phyloP scores from a whole-genome alignment of 1,284 basidiomycete genomes.

The Coniferiporia sulphurascens region DNA sequence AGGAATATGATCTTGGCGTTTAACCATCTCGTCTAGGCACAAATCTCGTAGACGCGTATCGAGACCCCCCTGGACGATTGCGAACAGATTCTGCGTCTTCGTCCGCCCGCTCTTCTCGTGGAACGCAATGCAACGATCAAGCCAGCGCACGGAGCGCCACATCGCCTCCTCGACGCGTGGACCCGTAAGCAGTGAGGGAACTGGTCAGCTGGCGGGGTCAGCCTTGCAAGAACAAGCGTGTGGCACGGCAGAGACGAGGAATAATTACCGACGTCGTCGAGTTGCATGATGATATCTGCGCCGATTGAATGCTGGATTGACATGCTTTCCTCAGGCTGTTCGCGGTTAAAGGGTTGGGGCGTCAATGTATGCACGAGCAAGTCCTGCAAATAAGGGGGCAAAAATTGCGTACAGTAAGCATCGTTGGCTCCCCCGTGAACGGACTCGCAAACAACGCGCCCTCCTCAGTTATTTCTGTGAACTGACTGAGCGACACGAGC shows the following conservation, averaged over 20 bases:
- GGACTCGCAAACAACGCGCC: slow-evolving; percentile 80
- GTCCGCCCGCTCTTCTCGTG: slow-evolving; percentile 63
- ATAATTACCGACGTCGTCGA: slow-evolving; percentile 75
- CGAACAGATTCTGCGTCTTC: slow-evolving; percentile 73
- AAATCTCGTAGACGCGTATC: slow-evolving; percentile 61
- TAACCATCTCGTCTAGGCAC: slow-evolving; percentile 77
- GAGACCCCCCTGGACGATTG: slow-evolving; percentile 83
- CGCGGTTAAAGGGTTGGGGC: no score
- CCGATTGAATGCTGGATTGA: slow-evolving; percentile 83
- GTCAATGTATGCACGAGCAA: no score
- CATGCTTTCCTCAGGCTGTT: slow-evolving; percentile 78
- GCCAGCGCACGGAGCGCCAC: slow-evolving; percentile 77
- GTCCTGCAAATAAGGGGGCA: neutral
- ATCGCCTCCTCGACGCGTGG: slow-evolving; percentile 80
- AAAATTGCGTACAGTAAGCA: slow-evolving; percentile 64
- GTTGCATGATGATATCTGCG: slow-evolving; percentile 87
- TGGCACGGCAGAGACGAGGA: neutral
- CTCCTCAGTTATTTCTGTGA: slow-evolving; percentile 80
- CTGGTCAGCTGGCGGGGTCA: slow-evolving; percentile 31
- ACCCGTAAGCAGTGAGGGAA: slow-evolving; percentile 68
- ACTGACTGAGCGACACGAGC: slow-evolving; percentile 78
- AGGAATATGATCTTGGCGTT: slow-evolving; percentile 62
- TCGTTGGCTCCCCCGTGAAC: slow-evolving; percentile 77
- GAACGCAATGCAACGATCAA: slow-evolving; percentile 75
- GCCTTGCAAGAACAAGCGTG: neutral